A percentile compares a stretch with the other conserved stretches of the same genome.
Conservation (phyloP, 2,329 filamentous ascomycete species). For the Talaromyces pinophilus region DNA sequence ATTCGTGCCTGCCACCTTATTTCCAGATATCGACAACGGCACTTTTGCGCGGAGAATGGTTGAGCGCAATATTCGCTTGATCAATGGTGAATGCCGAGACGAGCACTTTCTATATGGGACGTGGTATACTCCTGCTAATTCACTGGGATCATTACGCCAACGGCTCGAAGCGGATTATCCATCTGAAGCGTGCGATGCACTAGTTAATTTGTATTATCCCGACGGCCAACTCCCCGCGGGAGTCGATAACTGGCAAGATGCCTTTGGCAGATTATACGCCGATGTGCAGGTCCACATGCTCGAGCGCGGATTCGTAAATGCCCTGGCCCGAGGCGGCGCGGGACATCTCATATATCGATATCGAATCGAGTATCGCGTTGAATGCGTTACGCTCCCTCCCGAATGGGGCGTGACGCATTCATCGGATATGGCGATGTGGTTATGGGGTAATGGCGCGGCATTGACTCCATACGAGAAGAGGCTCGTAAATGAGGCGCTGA, state of each 20-base stretch:
- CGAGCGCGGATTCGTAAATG: constrained; percentile 53
- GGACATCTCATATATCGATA: constrained; percentile 54
- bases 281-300: constrained; percentile 58
- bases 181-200: constrained; percentile 42
- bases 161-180: constrained; percentile 58
- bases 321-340: constrained; percentile 46
- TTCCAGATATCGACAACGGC: constrained; percentile 52
- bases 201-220: constrained; percentile 51
- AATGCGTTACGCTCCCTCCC: constrained; percentile 47
- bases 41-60: constrained; percentile 50
- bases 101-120: constrained; percentile 56
- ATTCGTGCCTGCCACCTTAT: constrained; percentile 51
- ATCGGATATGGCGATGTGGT: constrained; percentile 58
- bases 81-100: constrained; percentile 58
- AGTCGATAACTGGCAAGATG: constrained; percentile 52
- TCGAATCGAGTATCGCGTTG: constrained; percentile 56
- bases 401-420: constrained; percentile 58
- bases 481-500: constrained; percentile 36
- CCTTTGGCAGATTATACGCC: constrained; percentile 58
- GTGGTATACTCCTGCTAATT: constrained; percentile 52
- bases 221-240: constrained; percentile 40
- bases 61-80: constrained; percentile 49
- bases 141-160: constrained; percentile 44
- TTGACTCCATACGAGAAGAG: constrained; percentile 49
- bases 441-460: constrained; percentile 53